Base-by-base conservation (phyloP, 441 rosid genomes). In the Geranium incanum region DNA sequence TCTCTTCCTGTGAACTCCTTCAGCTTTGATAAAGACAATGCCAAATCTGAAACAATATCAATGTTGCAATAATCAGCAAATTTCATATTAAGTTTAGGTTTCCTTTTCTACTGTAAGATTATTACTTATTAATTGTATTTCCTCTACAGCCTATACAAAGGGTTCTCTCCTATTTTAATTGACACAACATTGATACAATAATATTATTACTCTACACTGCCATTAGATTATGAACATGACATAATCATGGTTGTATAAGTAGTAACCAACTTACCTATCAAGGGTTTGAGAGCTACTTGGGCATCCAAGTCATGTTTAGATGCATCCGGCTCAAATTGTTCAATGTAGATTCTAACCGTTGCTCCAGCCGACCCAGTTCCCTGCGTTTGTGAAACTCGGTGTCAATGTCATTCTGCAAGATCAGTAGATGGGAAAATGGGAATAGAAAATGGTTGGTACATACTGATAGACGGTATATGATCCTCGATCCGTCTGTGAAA, bases 281-380 rank as follows among this genome's bases (percentile, higher is more conserved):
- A 76, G 16, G 97, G 94, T 75, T 88, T 95, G 36, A 92, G 78
- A 72, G 92, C 95, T 52, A 72, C 80, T 76, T 92, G 97, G 71
- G 99, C 99, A 85, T 95, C 96, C 82, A 85, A 23, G 63, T 89
- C 95, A 68, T 95, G 95, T 73, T 88, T 92, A 19, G 91, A 88
- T 72, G 75, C 93, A 78, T 92, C 89, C n/a, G 88, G 88, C 82
- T 89, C 90, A 68, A 85, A 92, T 72, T 90, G 95, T 74, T 95
- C 97, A 16, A 90, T 84, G 79, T 90, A 95, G 76, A 88, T 75
- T 80, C 97, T 85, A 72, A 92, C 81, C 3, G 96, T 95, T 67
- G 97, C 99, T 75, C 99, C 97, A 3, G 97, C 95, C 59, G 97
- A 89, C 70, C 99, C 97, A 74, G 97, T 94, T 81, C 95, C 99